A percentile compares a stretch with the other conserved stretches of the same genome.
These are phyloP conservation scores for Boletus pseudopeckii DNA, from an alignment of 768 basidiomycete genomes.

Conservation along the genomic window DNA sequence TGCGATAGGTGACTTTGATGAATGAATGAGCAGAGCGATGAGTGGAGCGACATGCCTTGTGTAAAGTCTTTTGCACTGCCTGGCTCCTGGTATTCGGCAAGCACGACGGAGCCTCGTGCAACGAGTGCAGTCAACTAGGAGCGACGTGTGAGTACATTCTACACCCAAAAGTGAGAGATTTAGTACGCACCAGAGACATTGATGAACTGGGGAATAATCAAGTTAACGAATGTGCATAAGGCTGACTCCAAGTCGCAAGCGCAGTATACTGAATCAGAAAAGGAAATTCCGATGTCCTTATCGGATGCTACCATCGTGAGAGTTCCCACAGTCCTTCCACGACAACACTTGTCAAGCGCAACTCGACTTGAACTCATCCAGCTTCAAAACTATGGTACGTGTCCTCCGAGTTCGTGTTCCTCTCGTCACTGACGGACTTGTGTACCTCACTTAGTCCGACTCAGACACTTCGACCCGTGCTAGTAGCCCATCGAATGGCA, in stretches of 20 bases:
- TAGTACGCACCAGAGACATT: slow-evolving; percentile 28
- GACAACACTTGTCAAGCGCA: slow-evolving; percentile 8
- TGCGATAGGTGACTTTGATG: slow-evolving; percentile 27
- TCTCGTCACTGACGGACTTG: not conserved
- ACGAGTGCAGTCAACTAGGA: slow-evolving; percentile 79
- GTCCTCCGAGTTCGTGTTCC: not conserved
- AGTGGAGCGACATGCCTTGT: slow-evolving; percentile 53
- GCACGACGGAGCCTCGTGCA: slow-evolving; percentile 69
- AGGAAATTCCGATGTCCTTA: slow-evolving; percentile 15
- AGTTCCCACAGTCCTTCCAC: slow-evolving; percentile 27
- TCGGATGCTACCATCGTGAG: not conserved
- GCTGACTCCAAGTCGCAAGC: not conserved
- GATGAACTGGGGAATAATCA: not conserved
- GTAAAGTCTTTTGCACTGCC: slow-evolving; percentile 79
- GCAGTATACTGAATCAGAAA: not conserved
- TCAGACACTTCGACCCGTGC: slow-evolving; percentile 59
- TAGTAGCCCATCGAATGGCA: slow-evolving; percentile 39
- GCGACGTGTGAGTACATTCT: not conserved
- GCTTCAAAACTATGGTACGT: slow-evolving; percentile 33
- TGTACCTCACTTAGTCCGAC: slow-evolving; percentile 56
- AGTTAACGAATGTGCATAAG: not conserved
- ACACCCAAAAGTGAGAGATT: not conserved
- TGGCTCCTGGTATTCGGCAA: slow-evolving; percentile 78
- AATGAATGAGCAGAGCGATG: not conserved
- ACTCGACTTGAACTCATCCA: slow-evolving; percentile 5